These are phyloP conservation scores for Boletus calvinii DNA, from an alignment of 1,284 basidiomycete genomes.

Conservation along the genomic window DNA sequence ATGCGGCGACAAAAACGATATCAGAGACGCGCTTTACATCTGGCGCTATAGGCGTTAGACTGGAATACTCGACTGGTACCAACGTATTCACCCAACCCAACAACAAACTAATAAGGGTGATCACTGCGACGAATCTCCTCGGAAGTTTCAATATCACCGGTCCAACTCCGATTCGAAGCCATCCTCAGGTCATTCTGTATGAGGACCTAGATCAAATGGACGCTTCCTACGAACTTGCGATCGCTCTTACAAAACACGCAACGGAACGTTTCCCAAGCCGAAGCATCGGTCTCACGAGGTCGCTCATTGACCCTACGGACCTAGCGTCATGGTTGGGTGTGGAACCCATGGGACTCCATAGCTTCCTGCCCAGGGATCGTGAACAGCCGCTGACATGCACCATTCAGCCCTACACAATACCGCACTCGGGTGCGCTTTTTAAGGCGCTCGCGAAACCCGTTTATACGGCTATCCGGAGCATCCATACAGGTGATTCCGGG, in stretches of 20 bases:
- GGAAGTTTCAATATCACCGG: conserved; percentile 27
- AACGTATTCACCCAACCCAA: conserved; percentile 36
- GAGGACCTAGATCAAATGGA: conserved; percentile 89
- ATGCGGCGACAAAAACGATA: conserved; percentile 47
- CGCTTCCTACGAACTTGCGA: conserved; percentile 77
- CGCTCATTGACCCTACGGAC: conserved; percentile 79
- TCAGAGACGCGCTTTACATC: conserved; percentile 49
- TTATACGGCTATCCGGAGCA: conserved; percentile 61
- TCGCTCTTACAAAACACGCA: conserved; percentile 68
- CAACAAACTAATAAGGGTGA: conserved; percentile 51
- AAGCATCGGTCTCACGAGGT: conserved; percentile 76
- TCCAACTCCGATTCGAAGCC: conserved; percentile 36
- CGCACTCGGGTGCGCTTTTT: conserved; percentile 85
- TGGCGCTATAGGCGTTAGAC: conserved; percentile 39
- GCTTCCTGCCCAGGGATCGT: conserved; percentile 81
- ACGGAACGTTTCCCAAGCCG: conserved; percentile 65
- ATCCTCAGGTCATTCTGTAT: conserved; percentile 70
- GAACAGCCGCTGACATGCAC: conserved; percentile 75
- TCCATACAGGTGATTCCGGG: conserved; percentile 47
- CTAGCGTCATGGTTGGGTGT: conserved; percentile 85
- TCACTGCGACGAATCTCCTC: conserved; percentile 52
- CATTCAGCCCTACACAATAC: conserved; percentile 81
- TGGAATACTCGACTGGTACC: conserved; percentile 42
- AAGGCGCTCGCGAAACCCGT: conserved; percentile 93
- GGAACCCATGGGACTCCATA: conserved; percentile 63